Evolutionary conservation across 78 protist species (phyloP).

Genomic region (Polysphondylium violaceum): DNA sequence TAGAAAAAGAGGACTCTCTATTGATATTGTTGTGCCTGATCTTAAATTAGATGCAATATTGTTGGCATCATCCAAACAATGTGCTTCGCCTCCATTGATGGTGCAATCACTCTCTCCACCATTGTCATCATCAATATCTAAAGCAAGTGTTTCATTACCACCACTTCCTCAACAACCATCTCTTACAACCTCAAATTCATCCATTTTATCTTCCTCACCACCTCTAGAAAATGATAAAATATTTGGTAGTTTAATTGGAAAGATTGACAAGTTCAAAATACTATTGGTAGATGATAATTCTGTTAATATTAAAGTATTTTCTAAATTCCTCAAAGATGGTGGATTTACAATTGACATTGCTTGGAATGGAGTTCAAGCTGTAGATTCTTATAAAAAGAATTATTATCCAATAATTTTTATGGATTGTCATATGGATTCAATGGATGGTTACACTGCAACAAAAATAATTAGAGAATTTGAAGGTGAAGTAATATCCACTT

Average conservation of each 20-base stretch:
- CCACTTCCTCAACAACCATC: no score
- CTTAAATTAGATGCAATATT: no score
- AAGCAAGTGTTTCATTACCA: no score
- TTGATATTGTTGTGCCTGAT: no score
- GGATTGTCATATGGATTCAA: slow-evolving; percentile 53
- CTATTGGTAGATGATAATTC: slow-evolving; percentile 41
- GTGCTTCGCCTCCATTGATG: no score
- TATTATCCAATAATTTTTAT: slow-evolving; percentile 68
- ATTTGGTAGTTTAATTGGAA: not conserved
- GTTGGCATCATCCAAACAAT: no score
- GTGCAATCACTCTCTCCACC: slow-evolving; percentile 9
- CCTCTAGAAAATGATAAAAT: no score
- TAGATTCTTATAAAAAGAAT: not conserved
- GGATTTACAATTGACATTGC: slow-evolving; percentile 35
- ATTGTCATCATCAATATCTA: not conserved
- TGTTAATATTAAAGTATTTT: slow-evolving; percentile 24
- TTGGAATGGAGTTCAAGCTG: slow-evolving; percentile 40
- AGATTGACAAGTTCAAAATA: not conserved
- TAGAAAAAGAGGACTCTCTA: no score
- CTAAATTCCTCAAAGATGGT: slow-evolving; percentile 33
- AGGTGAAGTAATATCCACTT: not conserved
- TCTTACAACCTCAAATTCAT: no score
- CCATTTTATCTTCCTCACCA: no score
- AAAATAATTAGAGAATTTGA: slow-evolving; percentile 17
- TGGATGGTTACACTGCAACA: slow-evolving; percentile 63